Evolutionary conservation across 75 land plant genomes (phyloP).

Genomic region (Pinus tabuliformis): DNA sequence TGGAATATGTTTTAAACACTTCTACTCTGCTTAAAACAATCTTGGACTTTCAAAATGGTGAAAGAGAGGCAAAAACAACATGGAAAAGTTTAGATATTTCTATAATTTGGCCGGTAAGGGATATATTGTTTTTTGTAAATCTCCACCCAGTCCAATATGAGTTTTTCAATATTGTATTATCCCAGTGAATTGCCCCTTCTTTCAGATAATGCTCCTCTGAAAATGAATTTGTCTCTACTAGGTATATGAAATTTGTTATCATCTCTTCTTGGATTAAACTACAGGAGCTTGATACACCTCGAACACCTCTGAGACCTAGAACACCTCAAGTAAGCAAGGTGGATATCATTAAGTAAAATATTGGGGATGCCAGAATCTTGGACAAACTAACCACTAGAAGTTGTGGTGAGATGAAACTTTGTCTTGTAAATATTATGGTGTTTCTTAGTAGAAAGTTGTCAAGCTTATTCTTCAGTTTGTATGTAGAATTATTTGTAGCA

Average conservation of each 20-base stretch:
- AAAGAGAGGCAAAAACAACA: background rate
- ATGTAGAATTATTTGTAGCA: too few relatives aligned
- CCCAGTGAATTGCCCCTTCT: background rate
- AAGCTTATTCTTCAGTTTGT: too few relatives aligned
- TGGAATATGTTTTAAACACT: too few relatives aligned
- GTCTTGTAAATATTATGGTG: slow-evolving; percentile 1
- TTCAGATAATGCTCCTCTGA: background rate
- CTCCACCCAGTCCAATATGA: background rate
- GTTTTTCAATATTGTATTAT: background rate
- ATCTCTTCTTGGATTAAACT: background rate
- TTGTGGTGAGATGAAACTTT: slow-evolving; percentile 78
- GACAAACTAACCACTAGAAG: slow-evolving; percentile 64
- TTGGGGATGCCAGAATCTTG: slow-evolving; percentile 62
- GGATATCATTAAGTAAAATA: slow-evolving; percentile 15
- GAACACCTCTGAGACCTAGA: slow-evolving; percentile 10
- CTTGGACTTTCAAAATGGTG: background rate
- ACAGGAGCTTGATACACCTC: slow-evolving; percentile 4
- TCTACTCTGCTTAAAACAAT: background rate
- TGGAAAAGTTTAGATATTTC: background rate
- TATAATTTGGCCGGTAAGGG: background rate
- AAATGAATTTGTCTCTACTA: background rate
- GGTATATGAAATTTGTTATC: background rate
- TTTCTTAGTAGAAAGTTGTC: too few relatives aligned
- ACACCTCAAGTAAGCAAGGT: background rate
- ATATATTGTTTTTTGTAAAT: background rate